phyloP scores from a whole-genome alignment of 1,139 yeast species.

The Saccharomyces hybrid region DNA sequence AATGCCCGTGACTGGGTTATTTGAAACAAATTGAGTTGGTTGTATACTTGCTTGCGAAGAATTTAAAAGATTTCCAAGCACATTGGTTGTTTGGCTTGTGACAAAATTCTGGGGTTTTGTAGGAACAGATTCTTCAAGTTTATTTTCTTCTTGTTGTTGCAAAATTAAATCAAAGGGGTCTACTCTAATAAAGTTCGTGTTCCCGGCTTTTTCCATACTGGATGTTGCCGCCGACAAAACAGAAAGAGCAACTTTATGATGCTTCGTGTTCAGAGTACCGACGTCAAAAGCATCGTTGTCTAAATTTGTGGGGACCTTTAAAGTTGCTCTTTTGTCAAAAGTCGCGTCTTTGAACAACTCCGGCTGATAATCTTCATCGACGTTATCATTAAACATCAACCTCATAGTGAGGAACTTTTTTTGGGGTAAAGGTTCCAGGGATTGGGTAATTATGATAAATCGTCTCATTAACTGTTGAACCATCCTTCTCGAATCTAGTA shows the following conservation, averaged over 20 bases:
- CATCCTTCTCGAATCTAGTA: slow-evolving; percentile 35
- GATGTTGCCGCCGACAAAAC: slow-evolving; percentile 20
- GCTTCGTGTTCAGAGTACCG: slow-evolving; percentile 25
- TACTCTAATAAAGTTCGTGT: slow-evolving; percentile 12
- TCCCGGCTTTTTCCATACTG: slow-evolving; percentile 5
- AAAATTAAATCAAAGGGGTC: slow-evolving; percentile 30
- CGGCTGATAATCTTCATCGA: slow-evolving; percentile 45
- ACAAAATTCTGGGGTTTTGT: slow-evolving; percentile 5
- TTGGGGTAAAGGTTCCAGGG: slow-evolving; percentile 43
- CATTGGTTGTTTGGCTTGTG: slow-evolving; percentile 32
- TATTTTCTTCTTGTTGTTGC: slow-evolving; percentile 3
- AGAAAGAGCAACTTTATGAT: slow-evolving; percentile 22
- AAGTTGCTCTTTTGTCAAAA: slow-evolving; percentile 28
- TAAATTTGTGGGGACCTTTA: slow-evolving; percentile 24
- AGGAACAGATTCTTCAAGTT: slow-evolving; percentile 1
- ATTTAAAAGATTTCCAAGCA: slow-evolving; percentile 26
- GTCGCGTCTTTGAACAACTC: slow-evolving; percentile 41
- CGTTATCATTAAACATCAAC: slow-evolving; percentile 40
- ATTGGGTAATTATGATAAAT: slow-evolving; percentile 46
- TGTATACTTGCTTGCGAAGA: slow-evolving; percentile 21
- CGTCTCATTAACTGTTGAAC: slow-evolving; percentile 42
- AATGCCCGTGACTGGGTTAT: not conserved
- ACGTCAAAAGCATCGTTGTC: slow-evolving; percentile 19
- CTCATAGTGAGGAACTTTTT: slow-evolving; percentile 41
- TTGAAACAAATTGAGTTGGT: slow-evolving; percentile 29